These are phyloP conservation scores for Tephrocybe rancida DNA, from an alignment of 768 basidiomycete genomes.

Conservation along the genomic window DNA sequence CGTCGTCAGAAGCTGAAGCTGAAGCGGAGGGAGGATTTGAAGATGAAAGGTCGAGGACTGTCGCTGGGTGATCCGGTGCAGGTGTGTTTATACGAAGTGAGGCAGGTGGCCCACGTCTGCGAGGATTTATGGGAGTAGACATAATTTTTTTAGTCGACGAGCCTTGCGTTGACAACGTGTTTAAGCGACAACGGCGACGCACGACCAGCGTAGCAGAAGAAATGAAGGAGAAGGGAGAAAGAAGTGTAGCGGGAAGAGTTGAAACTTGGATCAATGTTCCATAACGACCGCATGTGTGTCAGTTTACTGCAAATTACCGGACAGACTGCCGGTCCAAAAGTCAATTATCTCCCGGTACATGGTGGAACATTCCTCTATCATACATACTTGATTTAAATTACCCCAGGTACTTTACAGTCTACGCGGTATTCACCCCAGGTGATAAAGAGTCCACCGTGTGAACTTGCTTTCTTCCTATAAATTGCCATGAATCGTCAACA, in stretches of 20 bases:
- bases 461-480: conserved; percentile 4
- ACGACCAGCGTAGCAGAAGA: conserved; percentile 25
- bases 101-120: conserved; percentile 50
- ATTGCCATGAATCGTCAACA: conserved; percentile 59
- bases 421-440: conserved; percentile 8
- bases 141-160: conserved; percentile 22
- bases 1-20: conserved; percentile 50
- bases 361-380: too few relatives aligned
- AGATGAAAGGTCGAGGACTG: conserved; percentile 46
- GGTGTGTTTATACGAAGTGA: conserved; percentile 63
- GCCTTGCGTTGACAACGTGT: conserved; percentile 25
- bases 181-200: conserved; percentile 11
- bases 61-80: conserved; percentile 51
- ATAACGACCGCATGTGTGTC: conserved; percentile 1
- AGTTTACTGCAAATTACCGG: too few relatives aligned
- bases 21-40: too few relatives aligned
- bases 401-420: background rate
- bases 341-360: background rate
- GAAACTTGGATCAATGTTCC: conserved; percentile 11
- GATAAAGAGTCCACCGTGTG: conserved; percentile 5
- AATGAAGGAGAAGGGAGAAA: conserved; percentile 26
- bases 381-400: too few relatives aligned
- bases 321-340: too few relatives aligned
- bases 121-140: conserved; percentile 25
- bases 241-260: conserved; percentile 21